These are phyloP conservation scores for Penicillium sp. DNA, from an alignment of 2,329 filamentous ascomycete genomes.

Conservation along the genomic window DNA sequence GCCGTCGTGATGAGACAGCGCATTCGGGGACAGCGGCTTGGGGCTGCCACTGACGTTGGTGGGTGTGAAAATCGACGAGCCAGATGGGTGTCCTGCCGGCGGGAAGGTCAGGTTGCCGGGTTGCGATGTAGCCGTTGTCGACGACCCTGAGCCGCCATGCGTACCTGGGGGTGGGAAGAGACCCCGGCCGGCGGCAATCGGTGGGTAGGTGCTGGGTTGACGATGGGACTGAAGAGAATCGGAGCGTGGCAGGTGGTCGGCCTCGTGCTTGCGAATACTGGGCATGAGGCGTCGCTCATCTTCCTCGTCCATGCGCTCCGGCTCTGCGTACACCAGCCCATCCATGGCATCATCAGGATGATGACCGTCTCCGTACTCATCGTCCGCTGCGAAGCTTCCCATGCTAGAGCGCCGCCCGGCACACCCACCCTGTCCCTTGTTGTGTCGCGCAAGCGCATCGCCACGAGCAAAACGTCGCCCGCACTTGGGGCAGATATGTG, in stretches of 20 bases:
- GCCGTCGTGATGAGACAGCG: conserved; percentile 37
- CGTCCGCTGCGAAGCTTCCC: conserved; percentile 74
- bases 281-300: conserved; percentile 56
- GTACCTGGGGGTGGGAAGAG: conserved; percentile 61
- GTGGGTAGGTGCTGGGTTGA: conserved; percentile 71
- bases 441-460: conserved; percentile 89
- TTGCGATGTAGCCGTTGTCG: conserved; percentile 51
- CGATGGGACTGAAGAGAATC: conserved; percentile 60
- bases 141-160: conserved; percentile 54
- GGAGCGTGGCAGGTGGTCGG: conserved; percentile 47
- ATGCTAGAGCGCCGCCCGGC: conserved; percentile 84
- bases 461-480: conserved; percentile 91
- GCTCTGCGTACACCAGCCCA: conserved; percentile 56
- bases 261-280: conserved; percentile 68
- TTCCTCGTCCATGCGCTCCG: conserved; percentile 48
- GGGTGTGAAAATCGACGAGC: conserved; percentile 63
- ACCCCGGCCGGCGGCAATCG: conserved; percentile 55
- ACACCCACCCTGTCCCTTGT: conserved; percentile 91
- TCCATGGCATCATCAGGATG: conserved; percentile 58
- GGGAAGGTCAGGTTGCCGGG: conserved; percentile 39
- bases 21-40: conserved; percentile 62
- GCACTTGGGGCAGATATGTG: conserved; percentile 91
- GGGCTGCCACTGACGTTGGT: conserved; percentile 80
- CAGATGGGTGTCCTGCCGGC: conserved; percentile 37
- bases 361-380: conserved; percentile 55